A percentile compares a stretch with the other conserved stretches of the same genome.
phyloP scores from a whole-genome alignment of 306 rosid species.

The Trifolium pratense region DNA sequence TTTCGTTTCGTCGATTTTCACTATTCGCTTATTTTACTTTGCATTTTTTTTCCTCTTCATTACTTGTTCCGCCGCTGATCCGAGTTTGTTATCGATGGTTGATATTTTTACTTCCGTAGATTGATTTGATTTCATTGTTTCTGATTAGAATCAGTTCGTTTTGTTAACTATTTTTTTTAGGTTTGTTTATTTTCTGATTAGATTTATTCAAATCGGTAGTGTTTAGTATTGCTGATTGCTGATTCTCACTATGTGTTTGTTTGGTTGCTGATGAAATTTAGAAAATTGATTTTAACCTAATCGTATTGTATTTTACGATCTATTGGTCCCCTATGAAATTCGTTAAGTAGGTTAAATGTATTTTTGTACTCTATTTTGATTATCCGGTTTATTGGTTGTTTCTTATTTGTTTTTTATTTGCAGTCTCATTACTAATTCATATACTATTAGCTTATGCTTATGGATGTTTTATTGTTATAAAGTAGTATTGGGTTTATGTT shows the following conservation, averaged over 20 bases:
- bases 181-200: background rate
- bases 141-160: constrained; percentile 34
- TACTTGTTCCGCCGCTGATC: constrained; percentile 41
- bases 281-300: background rate
- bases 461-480: background rate
- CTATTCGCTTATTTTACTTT: background rate
- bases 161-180: background rate
- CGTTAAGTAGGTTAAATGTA: background rate
- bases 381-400: background rate
- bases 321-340: background rate
- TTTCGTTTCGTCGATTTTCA: background rate
- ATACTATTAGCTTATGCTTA: background rate
- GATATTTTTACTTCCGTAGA: background rate
- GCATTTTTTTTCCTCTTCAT: background rate
- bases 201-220: background rate
- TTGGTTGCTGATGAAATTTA: background rate
- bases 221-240: constrained; percentile 4
- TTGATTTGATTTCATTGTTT: background rate
- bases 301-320: constrained; percentile 25
- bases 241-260: background rate
- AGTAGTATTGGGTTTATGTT: background rate
- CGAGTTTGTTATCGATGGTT: constrained; percentile 18
- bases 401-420: background rate
- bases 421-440: background rate
- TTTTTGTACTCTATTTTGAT: background rate